These are phyloP conservation scores for Artemisia argyi DNA, from an alignment of 129 eudicot species.

Conservation along the genomic window DNA sequence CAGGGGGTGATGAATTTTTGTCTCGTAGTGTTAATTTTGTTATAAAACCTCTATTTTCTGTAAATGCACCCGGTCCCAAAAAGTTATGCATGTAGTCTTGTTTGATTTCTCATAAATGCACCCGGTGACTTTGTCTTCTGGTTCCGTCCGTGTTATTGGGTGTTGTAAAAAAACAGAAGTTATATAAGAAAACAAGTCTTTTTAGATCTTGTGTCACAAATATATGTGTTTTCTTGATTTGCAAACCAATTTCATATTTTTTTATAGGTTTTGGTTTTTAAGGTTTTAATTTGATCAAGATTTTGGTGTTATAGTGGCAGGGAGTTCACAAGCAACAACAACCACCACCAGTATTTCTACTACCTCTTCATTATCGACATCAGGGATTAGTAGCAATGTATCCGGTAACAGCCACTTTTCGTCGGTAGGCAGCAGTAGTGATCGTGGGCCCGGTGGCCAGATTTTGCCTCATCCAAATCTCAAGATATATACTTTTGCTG, in stretches of 20 bases:
- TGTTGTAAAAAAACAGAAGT: neutral
- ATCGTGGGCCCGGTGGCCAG: constrained; percentile 46
- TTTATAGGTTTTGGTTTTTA: neutral
- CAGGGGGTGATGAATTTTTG: too few species aligned
- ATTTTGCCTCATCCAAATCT: constrained; percentile 67
- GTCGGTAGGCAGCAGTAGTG: constrained; percentile 55
- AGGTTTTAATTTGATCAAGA: constrained; percentile 7
- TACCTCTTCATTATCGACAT: constrained; percentile 31
- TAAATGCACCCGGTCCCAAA: too few species aligned
- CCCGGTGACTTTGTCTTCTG: too few species aligned
- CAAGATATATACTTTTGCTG: constrained; percentile 62
- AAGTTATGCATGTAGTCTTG: too few species aligned
- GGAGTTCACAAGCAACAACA: constrained; percentile 53
- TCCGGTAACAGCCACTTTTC: constrained; percentile 72
- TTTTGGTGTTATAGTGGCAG: constrained; percentile 35
- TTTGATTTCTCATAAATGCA: too few species aligned
- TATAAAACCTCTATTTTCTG: too few species aligned
- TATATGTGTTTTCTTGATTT: constrained; percentile 11
- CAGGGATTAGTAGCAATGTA: constrained; percentile 44
- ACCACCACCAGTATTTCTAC: constrained; percentile 31
- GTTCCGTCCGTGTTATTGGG: too few species aligned
- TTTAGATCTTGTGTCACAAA: neutral
- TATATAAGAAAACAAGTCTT: neutral
- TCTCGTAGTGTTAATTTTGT: too few species aligned
- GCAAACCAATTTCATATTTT: constrained; percentile 9